phyloP scores from a whole-genome alignment of 1,284 basidiomycete genomes.

The Schizophyllum commune region DNA sequence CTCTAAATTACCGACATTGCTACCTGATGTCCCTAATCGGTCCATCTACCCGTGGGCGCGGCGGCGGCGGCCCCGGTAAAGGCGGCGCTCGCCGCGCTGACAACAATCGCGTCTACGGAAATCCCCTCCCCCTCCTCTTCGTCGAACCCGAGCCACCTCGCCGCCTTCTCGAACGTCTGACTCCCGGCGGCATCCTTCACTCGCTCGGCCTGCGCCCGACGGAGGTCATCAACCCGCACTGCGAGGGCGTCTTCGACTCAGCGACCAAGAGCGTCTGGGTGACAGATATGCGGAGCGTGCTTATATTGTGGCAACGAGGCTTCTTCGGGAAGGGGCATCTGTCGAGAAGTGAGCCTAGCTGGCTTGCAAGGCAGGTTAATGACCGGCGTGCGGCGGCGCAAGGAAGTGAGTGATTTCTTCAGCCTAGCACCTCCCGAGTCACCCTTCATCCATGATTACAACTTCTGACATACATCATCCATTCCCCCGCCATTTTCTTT shows the following conservation, averaged over 20 bases:
- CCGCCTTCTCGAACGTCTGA: constrained; percentile 38
- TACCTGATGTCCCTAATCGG: constrained; percentile 38
- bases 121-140: constrained; percentile 58
- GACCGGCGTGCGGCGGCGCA: constrained; percentile 41
- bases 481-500: constrained; percentile 1
- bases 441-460: background rate
- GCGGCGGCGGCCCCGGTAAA: constrained; percentile 35
- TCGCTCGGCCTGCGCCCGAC: constrained; percentile 26
- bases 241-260: constrained; percentile 61
- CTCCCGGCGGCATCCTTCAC: background rate
- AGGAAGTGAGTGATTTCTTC: constrained; percentile 37
- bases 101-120: constrained; percentile 57
- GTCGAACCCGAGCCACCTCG: constrained; percentile 28
- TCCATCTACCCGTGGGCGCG: constrained; percentile 23
- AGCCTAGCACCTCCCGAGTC: too few species aligned
- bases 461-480: constrained; percentile 1
- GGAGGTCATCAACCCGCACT: constrained; percentile 40
- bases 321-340: constrained; percentile 98
- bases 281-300: constrained; percentile 48
- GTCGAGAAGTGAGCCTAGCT: constrained; percentile 91
- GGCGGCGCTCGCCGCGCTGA: constrained; percentile 46
- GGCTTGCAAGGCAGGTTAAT: constrained; percentile 74
- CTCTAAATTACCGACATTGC: background rate
- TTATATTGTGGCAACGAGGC: constrained; percentile 79
- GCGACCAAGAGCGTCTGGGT: constrained; percentile 80